Evolutionary conservation across 768 basidiomycete genomes (phyloP).

Genomic region (Lepiota venenata): DNA sequence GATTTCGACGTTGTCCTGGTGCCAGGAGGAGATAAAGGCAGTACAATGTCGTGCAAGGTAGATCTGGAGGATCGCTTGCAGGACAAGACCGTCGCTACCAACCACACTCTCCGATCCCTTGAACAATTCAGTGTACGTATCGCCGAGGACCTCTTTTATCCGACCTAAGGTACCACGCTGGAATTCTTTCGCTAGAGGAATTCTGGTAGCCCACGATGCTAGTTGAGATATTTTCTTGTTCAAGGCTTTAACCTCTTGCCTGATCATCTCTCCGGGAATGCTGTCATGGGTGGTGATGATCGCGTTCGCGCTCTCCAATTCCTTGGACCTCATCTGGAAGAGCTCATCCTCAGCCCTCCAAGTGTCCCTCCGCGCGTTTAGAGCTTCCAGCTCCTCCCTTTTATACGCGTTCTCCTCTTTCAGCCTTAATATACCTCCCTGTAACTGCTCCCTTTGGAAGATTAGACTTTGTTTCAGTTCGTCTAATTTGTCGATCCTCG

Average conservation of each 20-base stretch:
- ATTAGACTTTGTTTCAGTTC: too few species aligned
- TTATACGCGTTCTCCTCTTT: neutral
- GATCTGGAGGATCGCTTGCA: conserved; percentile 7
- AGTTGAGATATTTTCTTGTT: conserved; percentile 48
- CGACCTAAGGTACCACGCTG: conserved; percentile 7
- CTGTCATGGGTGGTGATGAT: conserved; percentile 41
- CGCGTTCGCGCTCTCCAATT: conserved; percentile 43
- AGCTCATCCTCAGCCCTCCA: conserved; percentile 9
- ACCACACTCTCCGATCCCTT: neutral
- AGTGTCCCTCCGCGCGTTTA: neutral
- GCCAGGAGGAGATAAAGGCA: conserved; percentile 35
- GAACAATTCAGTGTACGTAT: neutral
- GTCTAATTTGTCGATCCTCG: too few species aligned
- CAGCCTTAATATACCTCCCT: neutral
- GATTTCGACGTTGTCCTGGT: conserved; percentile 31
- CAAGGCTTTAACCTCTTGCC: conserved; percentile 35
- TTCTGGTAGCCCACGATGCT: conserved; percentile 39
- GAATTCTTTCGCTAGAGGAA: conserved; percentile 28
- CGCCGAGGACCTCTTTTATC: conserved; percentile 24
- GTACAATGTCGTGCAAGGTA: conserved; percentile 18
- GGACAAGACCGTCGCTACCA: conserved; percentile 1
- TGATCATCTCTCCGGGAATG: conserved; percentile 42
- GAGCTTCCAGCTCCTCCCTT: neutral
- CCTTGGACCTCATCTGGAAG: conserved; percentile 19
- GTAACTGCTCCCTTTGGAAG: neutral